Evolutionary conservation across 805 yeast species (phyloP), one percentile per base, ranked within the genome.

Genomic region (Ogataea pini): DNA sequence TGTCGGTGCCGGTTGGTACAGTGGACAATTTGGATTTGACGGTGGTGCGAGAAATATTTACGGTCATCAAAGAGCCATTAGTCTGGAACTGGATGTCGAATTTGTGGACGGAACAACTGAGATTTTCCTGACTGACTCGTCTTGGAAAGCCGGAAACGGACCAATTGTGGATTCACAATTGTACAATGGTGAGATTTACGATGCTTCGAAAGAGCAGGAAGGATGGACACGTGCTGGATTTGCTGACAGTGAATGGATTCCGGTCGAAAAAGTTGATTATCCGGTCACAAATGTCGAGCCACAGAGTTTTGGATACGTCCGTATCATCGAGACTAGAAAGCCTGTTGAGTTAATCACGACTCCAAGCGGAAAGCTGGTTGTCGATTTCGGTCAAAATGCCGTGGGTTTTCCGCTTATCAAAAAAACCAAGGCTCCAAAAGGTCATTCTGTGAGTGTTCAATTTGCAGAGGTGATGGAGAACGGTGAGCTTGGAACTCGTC

Each of bases 1-100:
- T 12, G 56, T 61, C 16, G 61, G 57, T 10, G 52, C 61, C 12
- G 65, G 65, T 12, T 61, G 65, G 64, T 61, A 46, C 41, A 49
- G 57, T 19, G 64, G 64, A 4, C 36, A 44, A 19, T 46, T 61
- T 25, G 64, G 63, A 9, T 61, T 59, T 46, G 57, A 52, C 14
- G 65, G 64, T 12, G 63, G 62, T 3, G 44, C 46, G 14, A 44
- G 38, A 13, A 52, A 57, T 46, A 52, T 59, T 17, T 61, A 59
- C 41, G 65, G 65, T 8, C 44, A 47, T 16, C 41, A 39, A 12
- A 43, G 56, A 14, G 56, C 57, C 17, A 44, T 59, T 8, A 53
- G 60, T 47, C 43, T 60, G 28, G 55, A 49, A 41, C 41, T 60
- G 17, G 49, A 47, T 5, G 25, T 58, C 3, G 46, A 46, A 8